Evolutionary conservation across 306 rosid genomes (phyloP).

Genomic region (Quercus variabilis): DNA sequence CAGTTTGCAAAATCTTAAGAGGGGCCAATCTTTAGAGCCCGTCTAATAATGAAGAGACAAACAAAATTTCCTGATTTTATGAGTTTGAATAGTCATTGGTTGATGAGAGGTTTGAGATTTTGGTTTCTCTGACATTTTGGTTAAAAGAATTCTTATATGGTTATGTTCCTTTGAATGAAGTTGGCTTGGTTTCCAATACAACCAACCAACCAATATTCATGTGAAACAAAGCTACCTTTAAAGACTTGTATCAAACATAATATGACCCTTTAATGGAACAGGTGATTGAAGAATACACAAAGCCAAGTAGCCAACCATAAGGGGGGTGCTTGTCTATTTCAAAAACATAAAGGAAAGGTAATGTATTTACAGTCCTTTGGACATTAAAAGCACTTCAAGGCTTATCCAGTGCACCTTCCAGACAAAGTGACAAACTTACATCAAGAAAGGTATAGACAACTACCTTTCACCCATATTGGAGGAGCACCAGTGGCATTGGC

Average conservation of each 20-base stretch:
- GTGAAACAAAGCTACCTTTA: neutral
- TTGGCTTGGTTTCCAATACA: neutral
- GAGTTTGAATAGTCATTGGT: neutral
- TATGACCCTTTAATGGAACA: neutral
- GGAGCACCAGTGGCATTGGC: conserved; percentile 53
- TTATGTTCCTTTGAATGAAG: neutral
- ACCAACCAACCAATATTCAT: neutral
- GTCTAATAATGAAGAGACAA: neutral
- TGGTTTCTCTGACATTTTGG: neutral
- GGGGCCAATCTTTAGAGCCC: neutral
- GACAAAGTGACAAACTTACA: neutral
- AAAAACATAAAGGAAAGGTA: neutral
- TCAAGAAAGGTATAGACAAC: neutral
- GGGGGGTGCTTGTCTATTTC: neutral
- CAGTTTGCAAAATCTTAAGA: neutral
- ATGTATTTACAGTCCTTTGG: neutral
- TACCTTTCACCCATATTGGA: conserved; percentile 65
- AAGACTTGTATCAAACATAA: neutral
- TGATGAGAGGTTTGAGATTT: neutral
- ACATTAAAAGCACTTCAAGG: neutral
- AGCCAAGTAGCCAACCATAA: neutral
- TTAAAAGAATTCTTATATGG: neutral
- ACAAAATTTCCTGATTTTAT: neutral
- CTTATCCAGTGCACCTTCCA: neutral
- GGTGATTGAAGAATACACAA: neutral